Evolutionary conservation across 2,329 filamentous ascomycete species (phyloP), one percentile per base, ranked within the genome.

Genomic region (Neofusicoccum kwambonambiense): DNA sequence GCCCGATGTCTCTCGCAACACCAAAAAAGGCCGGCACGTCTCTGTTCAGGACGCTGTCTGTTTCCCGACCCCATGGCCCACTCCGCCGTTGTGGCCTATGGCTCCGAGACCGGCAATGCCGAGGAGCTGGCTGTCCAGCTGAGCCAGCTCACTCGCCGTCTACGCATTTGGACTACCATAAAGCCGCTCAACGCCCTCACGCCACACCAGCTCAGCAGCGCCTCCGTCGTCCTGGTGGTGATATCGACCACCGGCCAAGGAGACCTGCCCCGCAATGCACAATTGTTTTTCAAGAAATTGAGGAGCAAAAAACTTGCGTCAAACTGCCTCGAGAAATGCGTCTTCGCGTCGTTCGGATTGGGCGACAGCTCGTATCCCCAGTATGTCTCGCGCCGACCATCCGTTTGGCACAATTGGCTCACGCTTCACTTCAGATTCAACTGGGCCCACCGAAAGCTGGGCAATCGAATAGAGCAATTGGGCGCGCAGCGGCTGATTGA

Each of bases 341-440:
- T 81, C 1, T 98, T 96, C 77, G 89, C 91, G 3, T 90, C 89
- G 0, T 97, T 98, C 81, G 95, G 95, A 0, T 84, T 98, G 0
- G 95, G 95, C 0, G 95, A 99, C 77, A 97, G 91, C 73, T 96
- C 93, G 1, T 99, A 99, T 82, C 85, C 90, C 64, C 94, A 96
- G 89, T 95, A 81, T 69, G 85, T 74, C n/a, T 35, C 19, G 9
- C 34, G 15, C 11, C 12, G 45, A 54, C 11, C 11, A 9, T 27
- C 4, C 3, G 49, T 27, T 31, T 4, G 11, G 35, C 2, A n/a
- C 41, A 6, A 11, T 45, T 61, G 39, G 51, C 61, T 66, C 15
- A 60, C 27, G 19, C 63, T 64, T 71, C 37, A 31, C 8, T 22
- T 13, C 67, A 94, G 90, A 72, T 97, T 92, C 78, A 99, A 99